These are phyloP conservation scores for Cryptococcus hybrid DNA, from an alignment of 1,284 basidiomycete species.

Conservation along the genomic window DNA sequence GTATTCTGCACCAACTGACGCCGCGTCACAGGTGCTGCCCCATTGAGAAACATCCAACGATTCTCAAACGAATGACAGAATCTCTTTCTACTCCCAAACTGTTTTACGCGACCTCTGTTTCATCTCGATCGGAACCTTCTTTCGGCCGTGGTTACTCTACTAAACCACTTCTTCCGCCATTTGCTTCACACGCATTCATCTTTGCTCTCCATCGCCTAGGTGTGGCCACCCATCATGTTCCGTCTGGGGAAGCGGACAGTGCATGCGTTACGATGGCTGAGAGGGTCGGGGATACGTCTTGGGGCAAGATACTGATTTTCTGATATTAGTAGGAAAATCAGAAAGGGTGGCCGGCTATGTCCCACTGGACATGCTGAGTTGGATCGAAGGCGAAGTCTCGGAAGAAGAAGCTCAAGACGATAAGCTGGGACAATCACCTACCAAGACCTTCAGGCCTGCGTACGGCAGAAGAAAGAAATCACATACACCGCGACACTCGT, in stretches of 20 bases:
- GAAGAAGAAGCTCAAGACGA: not conserved
- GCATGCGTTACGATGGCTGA: constrained; percentile 80
- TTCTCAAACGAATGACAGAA: constrained; percentile 61
- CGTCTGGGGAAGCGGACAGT: constrained; percentile 83
- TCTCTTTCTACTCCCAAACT: constrained; percentile 63
- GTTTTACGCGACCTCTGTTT: constrained; percentile 77
- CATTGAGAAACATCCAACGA: constrained; percentile 68
- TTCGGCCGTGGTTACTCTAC: constrained; percentile 60
- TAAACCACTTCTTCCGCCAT: constrained; percentile 66
- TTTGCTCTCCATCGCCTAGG: constrained; percentile 58
- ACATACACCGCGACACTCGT: constrained; percentile 46
- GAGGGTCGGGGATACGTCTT: constrained; percentile 69
- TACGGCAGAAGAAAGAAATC: not conserved
- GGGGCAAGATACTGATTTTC: constrained; percentile 78
- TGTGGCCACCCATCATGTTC: constrained; percentile 54
- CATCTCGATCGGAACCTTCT: constrained; percentile 65
- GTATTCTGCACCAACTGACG: not conserved
- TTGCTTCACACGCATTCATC: constrained; percentile 63
- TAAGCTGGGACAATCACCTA: not conserved
- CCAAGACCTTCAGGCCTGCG: constrained; percentile 3
- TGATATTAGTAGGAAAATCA: constrained; percentile 68
- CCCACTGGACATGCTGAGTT: constrained; percentile 74
- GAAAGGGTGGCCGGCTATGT: constrained; percentile 61
- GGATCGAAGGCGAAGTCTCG: constrained; percentile 51
- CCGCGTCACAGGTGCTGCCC: constrained; percentile 60